Evolutionary conservation across 257 asterid genomes (phyloP), one percentile per base, ranked within the genome.

Genomic region (Echium plantagineum): DNA sequence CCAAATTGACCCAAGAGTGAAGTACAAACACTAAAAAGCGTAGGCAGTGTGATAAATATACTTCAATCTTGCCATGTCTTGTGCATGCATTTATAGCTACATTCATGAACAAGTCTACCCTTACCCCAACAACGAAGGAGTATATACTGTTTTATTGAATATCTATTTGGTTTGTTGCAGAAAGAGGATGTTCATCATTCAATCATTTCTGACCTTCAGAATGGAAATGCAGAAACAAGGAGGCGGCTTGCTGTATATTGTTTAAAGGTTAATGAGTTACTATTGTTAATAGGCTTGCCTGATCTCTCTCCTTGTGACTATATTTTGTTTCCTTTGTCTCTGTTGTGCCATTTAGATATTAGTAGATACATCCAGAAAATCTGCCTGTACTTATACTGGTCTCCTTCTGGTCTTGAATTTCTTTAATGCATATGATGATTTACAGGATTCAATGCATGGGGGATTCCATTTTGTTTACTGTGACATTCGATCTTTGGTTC

Each of bases 151-250:
- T 1, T 42, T 7, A 10, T 42, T 12, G 10, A 17, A 12, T 42
- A 42, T 42, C 49, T 42, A 12, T 2, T 42, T 42, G 16, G 16
- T 42, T 1, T 56, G 17, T 60, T 77, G 75, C 93, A 91, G 98
- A 91, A 91, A 83, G 98, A 91, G 82, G 98, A 88, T 78, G 98
- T 91, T 54, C 98, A 91, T 69, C 98, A 91, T 72, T 91, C 98
- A 58, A 91, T 91, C 63, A 91, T 91, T 79, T 84, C 98, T 47
- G 98, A 91, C 74, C 96, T 91, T 70, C 98, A 91, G 82, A 91
- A 88, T 68, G 98, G 98, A 49, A 88, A 82, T 75, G 56, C 96
- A 47, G 98, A 91, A 74, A 88, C 96, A 21, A 81, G 98, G 80
- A 83, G 95, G 72, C 93, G 97, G 65, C 95, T 88, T 62, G 98